phyloP scores from a whole-genome alignment of 257 asterid genomes.

The Solanum habrochaites region DNA sequence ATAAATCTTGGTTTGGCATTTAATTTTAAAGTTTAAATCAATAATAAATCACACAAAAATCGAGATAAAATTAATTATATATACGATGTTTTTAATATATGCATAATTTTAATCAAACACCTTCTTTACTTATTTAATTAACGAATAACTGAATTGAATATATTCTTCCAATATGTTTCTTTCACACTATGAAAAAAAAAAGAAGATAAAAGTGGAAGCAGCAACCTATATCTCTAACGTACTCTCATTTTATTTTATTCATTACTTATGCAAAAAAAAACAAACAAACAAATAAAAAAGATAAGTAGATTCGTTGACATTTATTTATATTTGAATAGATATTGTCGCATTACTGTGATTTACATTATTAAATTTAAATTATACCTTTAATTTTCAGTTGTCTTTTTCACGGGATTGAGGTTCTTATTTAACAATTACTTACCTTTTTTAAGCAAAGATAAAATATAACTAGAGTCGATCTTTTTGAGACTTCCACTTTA shows the following conservation, averaged over 20 bases:
- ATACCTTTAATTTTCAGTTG: not conserved
- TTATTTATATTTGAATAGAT: too few species aligned
- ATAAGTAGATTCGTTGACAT: not conserved
- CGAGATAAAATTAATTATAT: too few species aligned
- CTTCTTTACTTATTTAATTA: too few species aligned
- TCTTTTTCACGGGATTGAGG: accelerated
- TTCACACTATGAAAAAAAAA: not conserved
- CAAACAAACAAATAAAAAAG: too few species aligned
- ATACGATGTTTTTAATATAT: too few species aligned
- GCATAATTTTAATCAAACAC: not conserved
- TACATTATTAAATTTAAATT: not conserved
- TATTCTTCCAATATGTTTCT: not conserved
- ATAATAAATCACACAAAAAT: too few species aligned
- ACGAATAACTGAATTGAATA: too few species aligned
- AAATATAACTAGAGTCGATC: accelerated
- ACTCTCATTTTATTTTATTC: not conserved
- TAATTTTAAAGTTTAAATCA: too few species aligned
- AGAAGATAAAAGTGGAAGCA: not conserved
- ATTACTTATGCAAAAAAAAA: too few species aligned
- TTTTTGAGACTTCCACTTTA: not conserved
- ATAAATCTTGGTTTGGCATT: too few species aligned
- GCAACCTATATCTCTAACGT: not conserved
- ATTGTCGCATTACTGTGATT: too few species aligned
- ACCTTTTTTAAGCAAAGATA: not conserved
- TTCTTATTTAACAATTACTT: too few species aligned